These are phyloP conservation scores for Alternaria sp. DNA, from an alignment of 2,329 filamentous ascomycete genomes.

Conservation along the genomic window DNA sequence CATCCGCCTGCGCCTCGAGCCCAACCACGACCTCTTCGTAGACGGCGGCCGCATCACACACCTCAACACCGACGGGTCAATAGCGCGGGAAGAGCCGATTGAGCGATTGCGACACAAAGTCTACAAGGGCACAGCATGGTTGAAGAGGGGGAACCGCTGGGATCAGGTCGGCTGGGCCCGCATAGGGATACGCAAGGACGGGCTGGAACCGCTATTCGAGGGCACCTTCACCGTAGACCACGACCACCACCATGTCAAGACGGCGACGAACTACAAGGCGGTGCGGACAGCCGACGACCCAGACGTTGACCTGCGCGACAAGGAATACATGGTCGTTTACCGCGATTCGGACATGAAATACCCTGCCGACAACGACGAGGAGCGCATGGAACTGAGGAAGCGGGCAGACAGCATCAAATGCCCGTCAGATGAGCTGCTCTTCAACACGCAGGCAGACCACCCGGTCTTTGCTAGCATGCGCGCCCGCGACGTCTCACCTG, in stretches of 20 bases:
- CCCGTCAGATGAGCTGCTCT: conserved; percentile 74
- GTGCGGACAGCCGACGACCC: conserved; percentile 76
- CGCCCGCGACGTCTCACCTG: conserved; percentile 55
- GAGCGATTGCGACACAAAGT: conserved; percentile 78
- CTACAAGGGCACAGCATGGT: conserved; percentile 79
- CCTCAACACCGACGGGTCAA: conserved; percentile 72
- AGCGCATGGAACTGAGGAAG: conserved; percentile 70
- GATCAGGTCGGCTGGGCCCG: conserved; percentile 85
- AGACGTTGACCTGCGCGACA: conserved; percentile 60
- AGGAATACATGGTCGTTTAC: conserved; percentile 88
- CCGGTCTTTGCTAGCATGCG: conserved; percentile 65
- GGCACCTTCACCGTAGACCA: conserved; percentile 83
- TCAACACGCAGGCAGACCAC: conserved; percentile 78
- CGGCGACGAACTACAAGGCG: conserved; percentile 73
- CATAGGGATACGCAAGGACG: conserved; percentile 78
- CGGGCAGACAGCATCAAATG: conserved; percentile 61
- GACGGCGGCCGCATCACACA: conserved; percentile 77
- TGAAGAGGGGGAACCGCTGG: conserved; percentile 80
- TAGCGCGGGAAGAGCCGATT: conserved; percentile 71
- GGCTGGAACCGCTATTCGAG: conserved; percentile 80
- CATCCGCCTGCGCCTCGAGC: conserved; percentile 81
- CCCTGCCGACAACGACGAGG: conserved; percentile 27
- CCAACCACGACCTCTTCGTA: conserved; percentile 87
- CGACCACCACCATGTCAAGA: conserved; percentile 86
- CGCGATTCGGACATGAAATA: conserved; percentile 80